phyloP scores from a whole-genome alignment of 768 basidiomycete genomes.

The Leucocoprinus sp. region DNA sequence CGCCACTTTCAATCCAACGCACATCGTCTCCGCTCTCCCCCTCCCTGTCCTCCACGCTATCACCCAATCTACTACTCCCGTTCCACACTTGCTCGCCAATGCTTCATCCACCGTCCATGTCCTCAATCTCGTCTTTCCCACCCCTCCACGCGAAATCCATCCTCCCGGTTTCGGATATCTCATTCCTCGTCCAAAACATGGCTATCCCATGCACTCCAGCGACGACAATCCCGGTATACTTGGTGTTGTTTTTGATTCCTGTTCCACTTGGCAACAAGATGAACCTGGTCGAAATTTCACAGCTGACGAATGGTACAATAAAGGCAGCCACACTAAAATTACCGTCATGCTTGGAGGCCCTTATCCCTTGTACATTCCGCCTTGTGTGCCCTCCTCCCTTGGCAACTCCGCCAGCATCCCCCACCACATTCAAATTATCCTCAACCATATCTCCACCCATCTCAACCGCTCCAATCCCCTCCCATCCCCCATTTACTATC shows the following conservation, averaged over 20 bases:
- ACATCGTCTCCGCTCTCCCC: slow-evolving; percentile 73
- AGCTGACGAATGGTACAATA: slow-evolving; percentile 18
- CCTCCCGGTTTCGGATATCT: slow-evolving; percentile 93
- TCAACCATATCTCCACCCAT: slow-evolving; percentile 36
- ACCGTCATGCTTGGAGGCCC: slow-evolving; percentile 91
- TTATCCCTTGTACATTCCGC: slow-evolving; percentile 27
- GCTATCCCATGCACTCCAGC: slow-evolving; percentile 30
- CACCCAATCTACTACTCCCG: slow-evolving; percentile 23
- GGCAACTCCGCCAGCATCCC: slow-evolving; percentile 14
- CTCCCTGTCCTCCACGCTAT: slow-evolving; percentile 43
- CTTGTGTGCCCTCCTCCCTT: slow-evolving; percentile 20
- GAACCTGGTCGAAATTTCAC: slow-evolving; percentile 6
- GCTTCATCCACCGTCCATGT: slow-evolving; percentile 78
- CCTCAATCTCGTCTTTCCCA: slow-evolving; percentile 77
- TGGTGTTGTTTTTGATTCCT: slow-evolving; percentile 88
- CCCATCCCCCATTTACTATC: slow-evolving; percentile 49
- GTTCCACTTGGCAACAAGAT: slow-evolving; percentile 54
- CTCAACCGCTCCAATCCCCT: slow-evolving; percentile 31
- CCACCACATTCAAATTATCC: slow-evolving; percentile 20
- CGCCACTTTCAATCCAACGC: slow-evolving; percentile 34
- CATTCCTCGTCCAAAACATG: slow-evolving; percentile 64
- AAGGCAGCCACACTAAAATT: slow-evolving; percentile 54
- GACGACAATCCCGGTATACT: slow-evolving; percentile 41
- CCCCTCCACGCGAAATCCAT: slow-evolving; percentile 43
- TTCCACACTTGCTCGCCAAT: slow-evolving; percentile 67